A percentile compares a stretch with the other conserved stretches of the same genome.
phyloP scores from a whole-genome alignment of 169 alveolate species.

The Eimeria maxima region DNA sequence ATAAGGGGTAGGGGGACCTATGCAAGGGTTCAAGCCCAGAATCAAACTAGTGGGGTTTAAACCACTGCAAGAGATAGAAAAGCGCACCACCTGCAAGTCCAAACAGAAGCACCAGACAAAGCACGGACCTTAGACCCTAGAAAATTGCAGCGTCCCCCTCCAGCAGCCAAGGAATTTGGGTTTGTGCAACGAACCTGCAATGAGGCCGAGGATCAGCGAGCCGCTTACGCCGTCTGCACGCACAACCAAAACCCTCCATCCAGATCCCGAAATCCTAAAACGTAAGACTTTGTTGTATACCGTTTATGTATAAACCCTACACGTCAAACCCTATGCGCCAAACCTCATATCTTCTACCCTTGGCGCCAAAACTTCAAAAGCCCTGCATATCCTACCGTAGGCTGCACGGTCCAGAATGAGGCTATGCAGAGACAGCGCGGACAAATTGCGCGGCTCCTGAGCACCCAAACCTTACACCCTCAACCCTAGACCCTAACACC shows the following conservation, averaged over 20 bases:
- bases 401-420: slow-evolving; percentile 84
- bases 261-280: not conserved
- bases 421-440: slow-evolving; percentile 83
- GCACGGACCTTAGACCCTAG: not conserved
- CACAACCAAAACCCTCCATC: not conserved
- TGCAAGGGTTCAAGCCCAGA: not conserved
- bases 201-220: slow-evolving; percentile 79
- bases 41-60: slow-evolving; percentile 1
- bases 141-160: not conserved
- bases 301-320: not conserved
- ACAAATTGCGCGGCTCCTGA: slow-evolving; percentile 85
- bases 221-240: slow-evolving; percentile 80
- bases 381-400: slow-evolving; percentile 70
- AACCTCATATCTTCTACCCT: not conserved
- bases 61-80: slow-evolving; percentile 25
- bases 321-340: not conserved
- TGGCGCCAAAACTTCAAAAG: not conserved
- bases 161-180: not conserved
- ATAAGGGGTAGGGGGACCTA: not conserved
- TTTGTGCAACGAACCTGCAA: slow-evolving; percentile 64
- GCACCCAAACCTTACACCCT: slow-evolving; percentile 34
- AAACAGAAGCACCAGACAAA: not conserved
- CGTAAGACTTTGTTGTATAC: not conserved
- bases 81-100: slow-evolving; percentile 54
- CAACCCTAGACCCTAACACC: slow-evolving; percentile 19